These are phyloP conservation scores for Colletotrichum godetiae DNA, from an alignment of 2,329 filamentous ascomycete genomes.

Conservation along the genomic window DNA sequence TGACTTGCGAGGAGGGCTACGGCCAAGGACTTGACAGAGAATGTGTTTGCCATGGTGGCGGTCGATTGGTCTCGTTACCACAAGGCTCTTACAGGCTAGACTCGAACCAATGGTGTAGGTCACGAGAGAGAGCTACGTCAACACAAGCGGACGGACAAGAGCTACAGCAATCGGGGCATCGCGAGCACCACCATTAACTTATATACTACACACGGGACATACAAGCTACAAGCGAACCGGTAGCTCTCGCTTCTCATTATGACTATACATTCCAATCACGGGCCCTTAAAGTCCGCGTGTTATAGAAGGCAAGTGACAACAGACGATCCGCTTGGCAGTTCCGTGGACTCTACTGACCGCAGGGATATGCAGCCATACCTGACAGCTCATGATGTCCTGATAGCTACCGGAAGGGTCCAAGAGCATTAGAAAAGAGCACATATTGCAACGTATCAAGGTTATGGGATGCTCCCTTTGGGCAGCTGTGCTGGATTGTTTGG, in stretches of 20 bases:
- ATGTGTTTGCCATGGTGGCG: constrained; percentile 4
- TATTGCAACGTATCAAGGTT: constrained; percentile 30
- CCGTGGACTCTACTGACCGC: constrained; percentile 1
- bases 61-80: not conserved
- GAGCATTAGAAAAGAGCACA: not conserved
- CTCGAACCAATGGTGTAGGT: not conserved
- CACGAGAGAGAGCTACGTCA: not conserved
- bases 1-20: constrained; percentile 26
- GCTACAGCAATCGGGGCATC: not conserved
- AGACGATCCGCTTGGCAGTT: constrained; percentile 11
- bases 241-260: not conserved
- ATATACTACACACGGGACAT: not conserved
- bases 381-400: not conserved
- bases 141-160: not conserved
- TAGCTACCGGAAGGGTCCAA: not conserved
- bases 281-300: not conserved
- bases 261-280: not conserved
- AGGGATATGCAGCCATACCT: not conserved
- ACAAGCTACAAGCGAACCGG: not conserved
- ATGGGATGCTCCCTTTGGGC: constrained; percentile 6
- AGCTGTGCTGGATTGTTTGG: constrained; percentile 4
- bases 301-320: constrained; percentile 17
- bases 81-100: not conserved
- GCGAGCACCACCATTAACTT: not conserved
- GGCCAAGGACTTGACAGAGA: constrained; percentile 18